A percentile compares a stretch with the other conserved stretches of the same genome.
Evolutionary conservation across 169 alveolate genomes (phyloP).

Genomic region (Cryptosporidium andersoni): DNA sequence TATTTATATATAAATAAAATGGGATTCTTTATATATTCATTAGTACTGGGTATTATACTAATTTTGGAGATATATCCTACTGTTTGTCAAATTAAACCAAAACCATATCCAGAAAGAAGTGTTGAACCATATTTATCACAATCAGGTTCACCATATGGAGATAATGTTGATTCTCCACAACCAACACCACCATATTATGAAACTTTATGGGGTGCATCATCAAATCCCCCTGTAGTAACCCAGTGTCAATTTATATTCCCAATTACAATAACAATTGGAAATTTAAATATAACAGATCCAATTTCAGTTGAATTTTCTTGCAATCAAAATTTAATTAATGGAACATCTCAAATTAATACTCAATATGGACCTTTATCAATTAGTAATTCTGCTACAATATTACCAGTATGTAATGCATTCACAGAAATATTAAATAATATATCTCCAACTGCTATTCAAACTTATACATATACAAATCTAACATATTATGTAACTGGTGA

Average conservation of each 20-base stretch:
- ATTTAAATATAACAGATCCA: conserved; percentile 43
- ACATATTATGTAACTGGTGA: conserved; percentile 57
- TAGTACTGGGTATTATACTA: background rate
- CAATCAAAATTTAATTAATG: conserved; percentile 1
- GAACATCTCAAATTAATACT: conserved; percentile 30
- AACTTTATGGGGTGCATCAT: conserved; percentile 59
- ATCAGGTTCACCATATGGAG: conserved; percentile 67
- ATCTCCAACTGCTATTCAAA: conserved; percentile 34
- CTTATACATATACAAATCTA: conserved; percentile 57
- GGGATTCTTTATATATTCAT: background rate
- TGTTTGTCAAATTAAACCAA: conserved; percentile 9
- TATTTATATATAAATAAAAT: background rate
- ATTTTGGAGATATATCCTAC: background rate
- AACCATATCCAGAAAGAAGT: conserved; percentile 8
- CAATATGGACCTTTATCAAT: conserved; percentile 40
- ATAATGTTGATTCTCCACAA: conserved; percentile 23
- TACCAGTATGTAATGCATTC: conserved; percentile 41
- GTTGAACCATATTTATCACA: conserved; percentile 57
- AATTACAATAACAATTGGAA: conserved; percentile 47
- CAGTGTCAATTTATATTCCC: conserved; percentile 54
- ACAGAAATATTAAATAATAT: conserved; percentile 28
- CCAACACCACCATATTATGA: conserved; percentile 64
- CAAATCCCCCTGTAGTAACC: conserved; percentile 57
- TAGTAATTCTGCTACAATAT: conserved; percentile 24
- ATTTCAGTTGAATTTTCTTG: conserved; percentile 58